phyloP scores from a whole-genome alignment of 495 filamentous ascomycete genomes.

The Trypethelium eluteriae region DNA sequence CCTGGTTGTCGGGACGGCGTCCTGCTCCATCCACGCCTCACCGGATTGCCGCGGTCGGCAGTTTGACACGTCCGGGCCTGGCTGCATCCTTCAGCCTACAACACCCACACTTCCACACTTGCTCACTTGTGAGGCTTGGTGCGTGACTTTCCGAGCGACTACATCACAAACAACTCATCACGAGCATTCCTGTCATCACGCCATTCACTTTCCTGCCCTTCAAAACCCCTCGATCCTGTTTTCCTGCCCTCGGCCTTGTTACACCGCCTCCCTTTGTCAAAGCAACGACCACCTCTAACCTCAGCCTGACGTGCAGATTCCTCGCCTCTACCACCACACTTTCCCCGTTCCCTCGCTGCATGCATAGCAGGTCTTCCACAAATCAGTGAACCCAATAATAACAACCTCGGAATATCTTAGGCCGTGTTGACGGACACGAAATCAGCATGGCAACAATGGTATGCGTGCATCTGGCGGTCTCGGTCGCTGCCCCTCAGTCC shows the following conservation, averaged over 20 bases:
- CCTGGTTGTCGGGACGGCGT: neutral
- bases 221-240: neutral
- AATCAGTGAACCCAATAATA: neutral
- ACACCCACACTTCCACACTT: neutral
- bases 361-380: neutral
- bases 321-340: neutral
- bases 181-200: neutral
- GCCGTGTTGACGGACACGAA: neutral
- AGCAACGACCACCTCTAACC: slow-evolving; percentile 7
- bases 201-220: neutral
- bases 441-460: slow-evolving; percentile 28
- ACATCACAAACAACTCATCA: neutral
- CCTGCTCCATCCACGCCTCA: neutral
- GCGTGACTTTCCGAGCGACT: neutral
- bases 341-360: neutral
- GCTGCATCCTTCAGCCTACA: neutral
- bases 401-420: neutral
- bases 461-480: slow-evolving; percentile 7
- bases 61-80: neutral
- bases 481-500: neutral
- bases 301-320: slow-evolving; percentile 9
- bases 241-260: neutral
- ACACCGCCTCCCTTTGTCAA: slow-evolving; percentile 9
- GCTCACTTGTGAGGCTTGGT: neutral
- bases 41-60: slow-evolving; percentile 1